These are phyloP conservation scores for Aspergillus oerlinghausenensis DNA, from an alignment of 2,329 filamentous ascomycete species.

Conservation along the genomic window DNA sequence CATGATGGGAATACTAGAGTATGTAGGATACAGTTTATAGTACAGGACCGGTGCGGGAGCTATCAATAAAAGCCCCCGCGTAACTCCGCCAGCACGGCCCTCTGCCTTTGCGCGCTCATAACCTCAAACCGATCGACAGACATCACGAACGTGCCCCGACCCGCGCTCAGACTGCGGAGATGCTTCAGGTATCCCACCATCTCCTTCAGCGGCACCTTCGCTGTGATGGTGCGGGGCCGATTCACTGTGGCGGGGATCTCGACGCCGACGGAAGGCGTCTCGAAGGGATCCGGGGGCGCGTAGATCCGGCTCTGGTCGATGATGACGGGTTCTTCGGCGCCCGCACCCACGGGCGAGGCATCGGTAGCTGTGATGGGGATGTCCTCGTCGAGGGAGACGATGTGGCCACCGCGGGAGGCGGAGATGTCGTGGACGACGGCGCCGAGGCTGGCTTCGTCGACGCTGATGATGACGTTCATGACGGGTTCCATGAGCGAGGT, in stretches of 20 bases:
- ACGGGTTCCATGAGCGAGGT: constrained; percentile 84
- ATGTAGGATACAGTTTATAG: neutral
- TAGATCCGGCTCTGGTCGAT: constrained; percentile 77
- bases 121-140: constrained; percentile 66
- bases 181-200: constrained; percentile 95
- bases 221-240: constrained; percentile 64
- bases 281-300: constrained; percentile 79
- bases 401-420: constrained; percentile 66
- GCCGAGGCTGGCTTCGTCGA: constrained; percentile 76
- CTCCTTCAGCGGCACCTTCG: constrained; percentile 87
- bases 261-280: constrained; percentile 18
- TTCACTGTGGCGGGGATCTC: constrained; percentile 29
- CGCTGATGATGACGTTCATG: constrained; percentile 82
- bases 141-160: constrained; percentile 75
- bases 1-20: neutral
- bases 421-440: constrained; percentile 78
- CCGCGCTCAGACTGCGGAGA: constrained; percentile 80
- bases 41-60: neutral
- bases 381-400: constrained; percentile 64
- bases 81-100: constrained; percentile 48
- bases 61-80: constrained; percentile 28
- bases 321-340: constrained; percentile 29
- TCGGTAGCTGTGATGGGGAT: constrained; percentile 28
- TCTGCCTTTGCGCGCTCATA: constrained; percentile 58
- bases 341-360: constrained; percentile 10